A percentile compares a stretch with the other conserved stretches of the same genome.
Conservation (phyloP, 345 rosid genomes). For the Rhizophora apiculata region DNA sequence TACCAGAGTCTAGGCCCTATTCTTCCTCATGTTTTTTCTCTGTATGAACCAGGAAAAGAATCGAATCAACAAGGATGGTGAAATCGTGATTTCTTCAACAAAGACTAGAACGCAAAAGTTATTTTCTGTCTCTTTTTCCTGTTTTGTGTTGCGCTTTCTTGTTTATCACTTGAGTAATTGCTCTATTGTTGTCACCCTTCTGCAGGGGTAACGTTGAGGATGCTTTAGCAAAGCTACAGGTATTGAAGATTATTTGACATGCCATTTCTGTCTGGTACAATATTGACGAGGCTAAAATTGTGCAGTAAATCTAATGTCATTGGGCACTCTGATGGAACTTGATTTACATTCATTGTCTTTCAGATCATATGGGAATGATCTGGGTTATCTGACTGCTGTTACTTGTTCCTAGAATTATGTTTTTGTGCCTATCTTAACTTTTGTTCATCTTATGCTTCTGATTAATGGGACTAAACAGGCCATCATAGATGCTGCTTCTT, state of each 20-base stretch:
- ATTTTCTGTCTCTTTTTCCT: constrained; percentile 20
- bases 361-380: background rate
- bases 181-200: constrained; percentile 20
- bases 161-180: constrained; percentile 1
- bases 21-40: constrained; percentile 1
- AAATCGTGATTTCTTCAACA: constrained; percentile 90
- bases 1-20: too few species aligned
- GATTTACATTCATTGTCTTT: background rate
- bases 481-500: constrained; percentile 85
- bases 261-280: background rate
- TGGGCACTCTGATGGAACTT: background rate
- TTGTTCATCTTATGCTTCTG: background rate
- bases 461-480: constrained; percentile 44
- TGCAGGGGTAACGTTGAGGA: constrained; percentile 91
- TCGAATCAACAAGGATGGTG: constrained; percentile 94
- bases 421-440: background rate
- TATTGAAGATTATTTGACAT: constrained; percentile 19
- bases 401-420: background rate
- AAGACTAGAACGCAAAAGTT: constrained; percentile 92
- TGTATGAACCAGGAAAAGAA: constrained; percentile 76
- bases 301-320: background rate
- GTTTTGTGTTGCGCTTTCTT: background rate
- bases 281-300: background rate
- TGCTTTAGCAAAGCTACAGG: constrained; percentile 88
- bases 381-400: background rate